Conservation (phyloP, 2,329 filamentous ascomycete species). For the Penicillium sclerotiorum region DNA sequence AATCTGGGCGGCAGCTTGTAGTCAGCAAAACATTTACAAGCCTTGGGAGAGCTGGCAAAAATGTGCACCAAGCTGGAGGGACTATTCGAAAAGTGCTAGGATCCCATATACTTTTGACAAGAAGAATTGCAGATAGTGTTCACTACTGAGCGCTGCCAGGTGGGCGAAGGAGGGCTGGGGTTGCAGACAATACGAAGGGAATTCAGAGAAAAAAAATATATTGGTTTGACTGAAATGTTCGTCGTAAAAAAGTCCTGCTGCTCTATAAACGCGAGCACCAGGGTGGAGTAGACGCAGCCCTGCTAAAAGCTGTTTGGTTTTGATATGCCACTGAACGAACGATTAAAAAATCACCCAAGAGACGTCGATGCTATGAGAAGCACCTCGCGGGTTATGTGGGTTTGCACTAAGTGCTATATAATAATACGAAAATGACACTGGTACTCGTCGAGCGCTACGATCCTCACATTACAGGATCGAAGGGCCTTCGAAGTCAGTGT, state of each 20-base stretch:
- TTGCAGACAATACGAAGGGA: neutral
- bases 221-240: conserved; percentile 36
- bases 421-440: neutral
- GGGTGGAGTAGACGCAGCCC: conserved; percentile 54
- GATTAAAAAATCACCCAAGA: conserved; percentile 42
- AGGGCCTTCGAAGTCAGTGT: neutral
- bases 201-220: neutral
- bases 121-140: no score
- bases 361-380: conserved; percentile 34
- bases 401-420: conserved; percentile 6
- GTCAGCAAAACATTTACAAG: no score
- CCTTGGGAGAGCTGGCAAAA: no score
- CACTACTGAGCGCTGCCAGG: no score
- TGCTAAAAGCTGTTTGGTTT: conserved; percentile 54
- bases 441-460: neutral
- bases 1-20: neutral
- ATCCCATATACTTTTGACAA: no score
- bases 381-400: conserved; percentile 32
- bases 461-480: conserved; percentile 22
- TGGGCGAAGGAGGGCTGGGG: no score
- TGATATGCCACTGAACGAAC: conserved; percentile 52
- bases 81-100: no score
- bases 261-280: conserved; percentile 44
- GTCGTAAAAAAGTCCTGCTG: conserved; percentile 51
- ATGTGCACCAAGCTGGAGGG: no score